Evolutionary conservation across 441 rosid species (phyloP), one percentile per base, ranked within the genome.

Genomic region (Eruca vesicaria): DNA sequence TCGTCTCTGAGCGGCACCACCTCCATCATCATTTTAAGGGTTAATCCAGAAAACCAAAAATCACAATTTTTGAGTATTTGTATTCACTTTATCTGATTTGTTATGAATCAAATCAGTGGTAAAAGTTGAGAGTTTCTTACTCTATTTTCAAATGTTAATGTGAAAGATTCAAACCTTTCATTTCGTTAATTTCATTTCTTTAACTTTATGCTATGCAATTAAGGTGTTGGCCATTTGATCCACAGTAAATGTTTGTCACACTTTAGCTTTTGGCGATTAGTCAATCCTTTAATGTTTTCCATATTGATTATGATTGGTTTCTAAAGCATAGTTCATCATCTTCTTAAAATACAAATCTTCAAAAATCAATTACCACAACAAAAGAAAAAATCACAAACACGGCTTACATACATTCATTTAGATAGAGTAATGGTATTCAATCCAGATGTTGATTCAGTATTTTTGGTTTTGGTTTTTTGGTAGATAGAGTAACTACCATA

Each of bases 31-130:
- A 35, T 9, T 35, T 35, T 35, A 35, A 14, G 41, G 41, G 3
- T 35, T n/a, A 35, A 9, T 93, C 68, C 19, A 19, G 74, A 45
- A 57, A 31, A 8, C 64, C 61, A 36, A 31, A 29, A 53, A 11
- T 1, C 1, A 15, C 16, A n/a, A 11, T 0, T 9, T n/a, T 53
- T 45, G 9, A 21, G 33, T 64, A 53, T 57, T 20, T 50, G 12
- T 69, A 53, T 61, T 10, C 2, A 69, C 15, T 48, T 55, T 45
- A 43, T 58, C 36, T 66, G 31, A 15, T 62, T 14, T 60, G 19
- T 68, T 33, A 48, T 53, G 33, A 52, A 21, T 57, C 33, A 29
- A 28, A 53, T 43, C 63, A 21, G 9, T 59, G 52, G 20, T 64
- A 53, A 55, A 55, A 52, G 20, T 16, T 52, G 18, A 35, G 18